Percentiles rank a stretch among this genome's conserved stretches.
These are phyloP conservation scores for Ophiostoma populinum DNA, from an alignment of 2,329 filamentous ascomycete species.

Conservation along the genomic window DNA sequence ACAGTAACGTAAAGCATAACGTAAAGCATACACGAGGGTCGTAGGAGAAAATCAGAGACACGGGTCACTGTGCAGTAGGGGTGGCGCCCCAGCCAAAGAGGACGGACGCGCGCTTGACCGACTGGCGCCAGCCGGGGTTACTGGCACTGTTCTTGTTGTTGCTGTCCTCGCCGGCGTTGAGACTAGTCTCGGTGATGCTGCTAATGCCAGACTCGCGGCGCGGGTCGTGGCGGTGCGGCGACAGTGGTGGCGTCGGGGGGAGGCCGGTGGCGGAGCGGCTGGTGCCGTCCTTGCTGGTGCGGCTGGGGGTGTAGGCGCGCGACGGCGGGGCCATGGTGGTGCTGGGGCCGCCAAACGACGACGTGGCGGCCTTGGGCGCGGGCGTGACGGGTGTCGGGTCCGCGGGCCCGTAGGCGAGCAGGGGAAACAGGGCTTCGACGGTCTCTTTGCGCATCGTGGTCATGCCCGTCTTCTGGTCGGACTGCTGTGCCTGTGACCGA, in stretches of 20 bases:
- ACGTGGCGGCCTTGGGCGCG: not conserved
- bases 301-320: not conserved
- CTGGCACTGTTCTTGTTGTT: not conserved
- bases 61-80: too few species aligned
- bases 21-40: too few species aligned
- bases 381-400: not conserved
- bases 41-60: too few species aligned
- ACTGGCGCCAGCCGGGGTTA: not conserved
- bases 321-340: not conserved
- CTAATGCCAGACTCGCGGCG: slow-evolving; percentile 7
- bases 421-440: slow-evolving; percentile 8
- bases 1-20: too few species aligned
- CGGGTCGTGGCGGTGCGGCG: slow-evolving; percentile 4
- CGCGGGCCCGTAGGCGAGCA: slow-evolving; percentile 7
- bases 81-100: slow-evolving; percentile 3
- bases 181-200: slow-evolving; percentile 5
- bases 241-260: slow-evolving; percentile 8
- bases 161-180: not conserved
- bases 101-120: slow-evolving; percentile 6
- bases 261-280: not conserved
- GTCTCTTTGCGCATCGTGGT: slow-evolving; percentile 7
- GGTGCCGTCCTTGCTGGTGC: not conserved
- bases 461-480: slow-evolving; percentile 1
- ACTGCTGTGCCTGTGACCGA: slow-evolving; percentile 4
- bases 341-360: not conserved